phyloP scores from a whole-genome alignment of 345 rosid species.

The Populus pruinosa region DNA sequence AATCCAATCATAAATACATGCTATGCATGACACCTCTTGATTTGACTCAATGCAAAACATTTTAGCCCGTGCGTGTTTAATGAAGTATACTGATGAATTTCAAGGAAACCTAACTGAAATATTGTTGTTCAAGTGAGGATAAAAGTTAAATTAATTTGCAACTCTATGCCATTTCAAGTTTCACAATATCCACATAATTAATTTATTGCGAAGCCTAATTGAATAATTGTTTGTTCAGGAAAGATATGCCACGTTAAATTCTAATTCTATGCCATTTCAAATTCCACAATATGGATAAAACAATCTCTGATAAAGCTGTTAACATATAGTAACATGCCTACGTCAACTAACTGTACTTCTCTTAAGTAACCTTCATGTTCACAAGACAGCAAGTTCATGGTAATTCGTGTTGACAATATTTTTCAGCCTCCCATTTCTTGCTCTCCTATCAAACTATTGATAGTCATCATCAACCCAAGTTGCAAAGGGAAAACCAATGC shows the following conservation, averaged over 20 bases:
- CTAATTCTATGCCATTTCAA: neutral
- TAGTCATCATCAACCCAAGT: neutral
- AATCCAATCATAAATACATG: too few relatives aligned
- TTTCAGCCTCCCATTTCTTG: neutral
- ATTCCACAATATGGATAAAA: neutral
- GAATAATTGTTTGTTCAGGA: neutral
- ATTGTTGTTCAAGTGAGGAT: too few relatives aligned
- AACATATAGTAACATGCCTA: neutral
- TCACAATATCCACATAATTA: too few relatives aligned
- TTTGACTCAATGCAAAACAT: too few relatives aligned
- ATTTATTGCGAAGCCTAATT: neutral
- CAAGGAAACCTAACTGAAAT: too few relatives aligned
- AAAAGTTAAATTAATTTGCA: too few relatives aligned
- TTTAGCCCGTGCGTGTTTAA: too few relatives aligned
- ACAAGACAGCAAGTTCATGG: neutral
- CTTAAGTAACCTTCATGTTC: neutral
- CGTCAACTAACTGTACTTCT: neutral
- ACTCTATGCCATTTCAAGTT: too few relatives aligned
- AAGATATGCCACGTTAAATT: too few relatives aligned
- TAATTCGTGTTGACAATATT: neutral
- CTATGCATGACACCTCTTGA: too few relatives aligned
- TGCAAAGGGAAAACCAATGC: neutral
- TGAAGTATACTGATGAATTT: too few relatives aligned
- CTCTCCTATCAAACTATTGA: neutral
- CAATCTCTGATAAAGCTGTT: neutral